phyloP scores from a whole-genome alignment of 768 basidiomycete species.

The Lactarius indigo region DNA sequence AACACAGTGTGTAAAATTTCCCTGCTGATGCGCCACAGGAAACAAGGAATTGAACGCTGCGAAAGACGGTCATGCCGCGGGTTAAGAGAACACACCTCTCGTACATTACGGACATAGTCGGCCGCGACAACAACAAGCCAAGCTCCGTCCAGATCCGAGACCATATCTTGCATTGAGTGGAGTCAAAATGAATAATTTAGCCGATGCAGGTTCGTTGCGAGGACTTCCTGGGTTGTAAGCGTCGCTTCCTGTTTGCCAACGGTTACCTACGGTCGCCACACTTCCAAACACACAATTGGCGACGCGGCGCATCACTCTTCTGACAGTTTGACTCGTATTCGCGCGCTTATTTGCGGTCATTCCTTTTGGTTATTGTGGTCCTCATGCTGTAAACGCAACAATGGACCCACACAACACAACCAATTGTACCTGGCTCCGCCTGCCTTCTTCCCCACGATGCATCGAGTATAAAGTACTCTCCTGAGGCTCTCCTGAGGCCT shows the following conservation, averaged over 20 bases:
- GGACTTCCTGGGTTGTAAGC: not conserved
- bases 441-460: not conserved
- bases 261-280: not conserved
- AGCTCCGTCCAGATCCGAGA: not conserved
- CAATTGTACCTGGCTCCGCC: not conserved
- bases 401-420: not conserved
- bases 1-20: not conserved
- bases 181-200: not conserved
- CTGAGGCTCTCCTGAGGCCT: not conserved
- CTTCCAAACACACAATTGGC: not conserved
- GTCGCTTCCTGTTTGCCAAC: not conserved
- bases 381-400: not conserved
- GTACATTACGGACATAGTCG: not conserved
- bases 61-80: not conserved
- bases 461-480: not conserved
- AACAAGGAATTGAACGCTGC: not conserved
- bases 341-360: not conserved
- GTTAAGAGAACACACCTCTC: no score
- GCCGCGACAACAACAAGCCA: not conserved
- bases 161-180: not conserved
- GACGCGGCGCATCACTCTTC: not conserved
- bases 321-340: not conserved
- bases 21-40: not conserved
- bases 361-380: not conserved
- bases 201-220: not conserved